Evolutionary conservation across 306 rosid species (phyloP), one percentile per base, ranked within the genome.

Genomic region (Rosa rugosa): DNA sequence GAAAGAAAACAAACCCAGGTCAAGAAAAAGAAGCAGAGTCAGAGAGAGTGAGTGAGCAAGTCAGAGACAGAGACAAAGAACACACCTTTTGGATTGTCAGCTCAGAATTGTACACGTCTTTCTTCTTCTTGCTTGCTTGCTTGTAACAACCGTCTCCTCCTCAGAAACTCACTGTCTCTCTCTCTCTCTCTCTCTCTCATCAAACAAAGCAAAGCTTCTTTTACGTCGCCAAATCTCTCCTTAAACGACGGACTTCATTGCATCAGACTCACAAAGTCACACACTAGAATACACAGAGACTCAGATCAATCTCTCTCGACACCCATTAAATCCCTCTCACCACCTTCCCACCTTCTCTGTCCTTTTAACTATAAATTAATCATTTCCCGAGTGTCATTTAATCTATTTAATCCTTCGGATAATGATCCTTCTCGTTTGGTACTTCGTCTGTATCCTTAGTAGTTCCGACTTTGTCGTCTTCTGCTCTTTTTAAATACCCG

Each of bases 81-180:
- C 8, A 38, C 22, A 36, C 71, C 47, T 66, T 36, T 5, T 16
- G 25, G 14, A 18, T 53, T 75, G 75, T 17, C 22, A 68, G 77
- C 83, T 77, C 6, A 18, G 76, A 77, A 40, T 56, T 77, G 68
- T 81, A 79, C 88, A 81, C 75, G 83, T 17, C 11, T 31, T 25
- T 60, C 18, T 25, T 60, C 67, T 25, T 25, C 47, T 74, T 8
- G n/a, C n/a, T n/a, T n/a, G n/a, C 60, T 22, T 40, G 46, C 50
- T 57, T 57, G 17, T 7, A 83, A 72, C 79, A 71, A 20, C 40
- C 14, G 17, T 22, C 62, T 66, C 76, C 56, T 73, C 49, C 69
- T 20, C 56, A 10, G 23, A 49, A 27, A 23, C 51, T 40, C 60
- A 3, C 60, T 45, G 20, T n/a, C 14, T 42, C n/a, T n/a, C n/a